Conservation (phyloP, 768 basidiomycete species). For the Tricholoma matsutake region DNA sequence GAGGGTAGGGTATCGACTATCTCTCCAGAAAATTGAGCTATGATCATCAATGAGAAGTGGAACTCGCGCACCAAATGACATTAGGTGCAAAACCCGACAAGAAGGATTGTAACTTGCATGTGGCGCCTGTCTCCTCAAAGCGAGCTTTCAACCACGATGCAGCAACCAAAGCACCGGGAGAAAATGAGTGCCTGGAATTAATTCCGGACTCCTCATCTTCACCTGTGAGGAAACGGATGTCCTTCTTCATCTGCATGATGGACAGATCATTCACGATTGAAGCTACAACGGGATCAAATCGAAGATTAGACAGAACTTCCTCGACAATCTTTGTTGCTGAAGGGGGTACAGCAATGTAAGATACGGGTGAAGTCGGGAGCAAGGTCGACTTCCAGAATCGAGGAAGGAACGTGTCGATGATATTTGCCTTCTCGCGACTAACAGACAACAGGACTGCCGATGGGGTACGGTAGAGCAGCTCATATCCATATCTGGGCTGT, state of each 20-base stretch:
- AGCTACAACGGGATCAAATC: constrained; percentile 69
- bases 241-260: constrained; percentile 58
- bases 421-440: constrained; percentile 33
- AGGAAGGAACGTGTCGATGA: constrained; percentile 64
- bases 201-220: constrained; percentile 75
- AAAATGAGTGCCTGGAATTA: constrained; percentile 79
- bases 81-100: constrained; percentile 77
- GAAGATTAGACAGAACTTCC: constrained; percentile 52
- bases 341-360: constrained; percentile 55
- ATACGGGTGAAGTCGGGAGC: constrained; percentile 47
- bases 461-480: constrained; percentile 41
- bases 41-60: constrained; percentile 2
- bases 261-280: constrained; percentile 68
- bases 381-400: constrained; percentile 69
- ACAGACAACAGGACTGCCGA: constrained; percentile 52
- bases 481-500: constrained; percentile 19
- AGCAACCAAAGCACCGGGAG: constrained; percentile 58
- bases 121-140: constrained; percentile 74
- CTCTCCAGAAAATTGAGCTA: background rate
- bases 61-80: constrained; percentile 66
- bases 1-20: constrained; percentile 56
- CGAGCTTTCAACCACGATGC: constrained; percentile 71
- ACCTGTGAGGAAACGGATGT: constrained; percentile 82
- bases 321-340: constrained; percentile 53
- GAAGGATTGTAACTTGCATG: constrained; percentile 67